Conservation (phyloP, 768 basidiomycete species). For the Omphalotus guepiniiformis region DNA sequence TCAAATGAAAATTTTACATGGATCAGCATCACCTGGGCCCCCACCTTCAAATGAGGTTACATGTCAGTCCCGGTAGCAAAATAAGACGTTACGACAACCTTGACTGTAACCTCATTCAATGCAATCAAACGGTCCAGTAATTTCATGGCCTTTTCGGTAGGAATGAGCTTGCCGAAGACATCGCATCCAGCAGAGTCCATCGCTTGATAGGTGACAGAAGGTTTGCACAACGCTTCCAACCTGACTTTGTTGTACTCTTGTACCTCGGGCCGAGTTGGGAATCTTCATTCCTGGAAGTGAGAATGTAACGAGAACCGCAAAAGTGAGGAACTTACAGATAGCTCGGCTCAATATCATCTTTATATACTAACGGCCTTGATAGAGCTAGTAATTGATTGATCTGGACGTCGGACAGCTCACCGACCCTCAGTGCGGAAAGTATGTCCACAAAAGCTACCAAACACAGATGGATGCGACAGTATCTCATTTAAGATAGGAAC, state of each 20-base stretch:
- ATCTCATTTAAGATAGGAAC: not conserved
- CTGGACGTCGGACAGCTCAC: conserved; percentile 49
- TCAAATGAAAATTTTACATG: conserved; percentile 39
- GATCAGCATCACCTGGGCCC: conserved; percentile 84
- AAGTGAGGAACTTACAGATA: conserved; percentile 52
- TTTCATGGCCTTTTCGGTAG: conserved; percentile 17
- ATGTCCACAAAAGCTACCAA: conserved; percentile 38
- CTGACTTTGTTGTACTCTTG: conserved; percentile 66
- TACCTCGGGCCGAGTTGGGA: conserved; percentile 74
- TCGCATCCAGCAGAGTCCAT: conserved; percentile 45
- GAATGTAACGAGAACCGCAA: not conserved
- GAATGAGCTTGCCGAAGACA: conserved; percentile 29
- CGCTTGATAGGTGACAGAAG: conserved; percentile 28
- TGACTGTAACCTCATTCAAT: conserved; percentile 38
- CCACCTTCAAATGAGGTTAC: conserved; percentile 38
- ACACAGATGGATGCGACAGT: conserved; percentile 1
- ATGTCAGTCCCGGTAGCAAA: conserved; percentile 5
- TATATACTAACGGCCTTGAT: conserved; percentile 52
- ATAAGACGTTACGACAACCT: conserved; percentile 29
- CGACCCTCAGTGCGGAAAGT: conserved; percentile 85
- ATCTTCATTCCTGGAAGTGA: conserved; percentile 39
- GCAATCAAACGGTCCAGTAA: conserved; percentile 60
- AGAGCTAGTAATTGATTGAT: conserved; percentile 52
- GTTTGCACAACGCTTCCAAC: conserved; percentile 44
- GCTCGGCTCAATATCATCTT: conserved; percentile 75